A percentile compares a stretch with the other conserved stretches of the same genome.
phyloP scores from a whole-genome alignment of 495 filamentous ascomycete species.

The Tetracladium setigerum region DNA sequence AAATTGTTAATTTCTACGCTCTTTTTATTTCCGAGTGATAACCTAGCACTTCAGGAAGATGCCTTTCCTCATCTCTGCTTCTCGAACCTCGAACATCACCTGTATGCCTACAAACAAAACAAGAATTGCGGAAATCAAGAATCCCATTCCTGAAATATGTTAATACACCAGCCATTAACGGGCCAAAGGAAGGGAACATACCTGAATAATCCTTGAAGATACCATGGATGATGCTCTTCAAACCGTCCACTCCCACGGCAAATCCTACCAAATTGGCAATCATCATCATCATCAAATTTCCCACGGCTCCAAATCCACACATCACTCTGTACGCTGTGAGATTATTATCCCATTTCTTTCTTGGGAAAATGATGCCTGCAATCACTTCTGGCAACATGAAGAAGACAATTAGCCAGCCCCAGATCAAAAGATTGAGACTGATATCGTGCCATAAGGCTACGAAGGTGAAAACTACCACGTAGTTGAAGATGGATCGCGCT shows the following conservation, averaged over 20 bases:
- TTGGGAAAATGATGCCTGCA: slow-evolving; percentile 63
- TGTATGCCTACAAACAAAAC: slow-evolving; percentile 80
- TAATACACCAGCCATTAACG: slow-evolving; percentile 2
- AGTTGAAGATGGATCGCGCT: slow-evolving; percentile 54
- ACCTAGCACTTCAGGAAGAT: slow-evolving; percentile 79
- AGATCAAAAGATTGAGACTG: slow-evolving; percentile 82
- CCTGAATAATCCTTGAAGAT: slow-evolving; percentile 70
- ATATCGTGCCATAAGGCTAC: slow-evolving; percentile 99
- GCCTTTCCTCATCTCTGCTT: slow-evolving; percentile 72
- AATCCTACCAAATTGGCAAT: slow-evolving; percentile 91
- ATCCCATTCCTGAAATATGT: slow-evolving; percentile 49
- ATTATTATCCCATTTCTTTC: slow-evolving; percentile 53
- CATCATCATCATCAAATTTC: slow-evolving; percentile 93
- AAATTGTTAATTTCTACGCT: slow-evolving; percentile 8
- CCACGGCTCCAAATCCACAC: slow-evolving; percentile 79
- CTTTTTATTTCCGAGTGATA: too few relatives aligned
- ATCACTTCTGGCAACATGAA: slow-evolving; percentile 88
- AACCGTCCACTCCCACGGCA: slow-evolving; percentile 80
- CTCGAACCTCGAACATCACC: slow-evolving; percentile 93
- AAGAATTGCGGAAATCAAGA: slow-evolving; percentile 59
- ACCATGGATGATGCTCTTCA: slow-evolving; percentile 65
- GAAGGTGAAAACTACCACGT: slow-evolving; percentile 87
- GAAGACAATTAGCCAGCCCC: slow-evolving; percentile 92
- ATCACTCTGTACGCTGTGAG: slow-evolving; percentile 70
- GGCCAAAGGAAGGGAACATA: slow-evolving; percentile 14